Percentiles rank a stretch among this genome's conserved stretches.
Conservation (phyloP, 768 basidiomycete genomes). For the Podaxis sp. region DNA sequence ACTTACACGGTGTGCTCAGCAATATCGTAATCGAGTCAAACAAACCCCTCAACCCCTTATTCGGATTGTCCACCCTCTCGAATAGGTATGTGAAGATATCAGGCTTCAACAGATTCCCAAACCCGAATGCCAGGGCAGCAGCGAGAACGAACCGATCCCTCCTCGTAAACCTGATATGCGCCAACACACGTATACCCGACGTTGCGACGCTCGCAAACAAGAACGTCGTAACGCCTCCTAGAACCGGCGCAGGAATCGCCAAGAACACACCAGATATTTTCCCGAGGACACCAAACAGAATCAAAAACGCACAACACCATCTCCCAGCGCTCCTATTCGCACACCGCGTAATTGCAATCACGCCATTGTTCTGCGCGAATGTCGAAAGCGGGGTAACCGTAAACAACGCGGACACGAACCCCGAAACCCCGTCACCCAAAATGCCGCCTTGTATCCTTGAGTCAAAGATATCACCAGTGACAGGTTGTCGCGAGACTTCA, state of each 20-base stretch:
- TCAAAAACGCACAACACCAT: conserved; percentile 78
- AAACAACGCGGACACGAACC: conserved; percentile 76
- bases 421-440: conserved; percentile 77
- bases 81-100: conserved; percentile 69
- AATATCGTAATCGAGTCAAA: conserved; percentile 80
- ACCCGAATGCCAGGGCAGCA: conserved; percentile 64
- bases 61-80: conserved; percentile 53
- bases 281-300: conserved; percentile 77
- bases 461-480: conserved; percentile 77
- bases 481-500: conserved; percentile 74
- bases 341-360: conserved; percentile 82
- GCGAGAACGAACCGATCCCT: conserved; percentile 70
- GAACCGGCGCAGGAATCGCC: conserved; percentile 78
- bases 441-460: conserved; percentile 82
- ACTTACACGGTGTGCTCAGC: conserved; percentile 77
- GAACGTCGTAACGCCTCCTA: conserved; percentile 87
- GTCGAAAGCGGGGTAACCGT: conserved; percentile 79
- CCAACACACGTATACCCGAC: conserved; percentile 70
- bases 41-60: conserved; percentile 59
- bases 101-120: conserved; percentile 65
- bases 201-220: conserved; percentile 74
- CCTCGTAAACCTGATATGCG: conserved; percentile 56
- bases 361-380: conserved; percentile 83
- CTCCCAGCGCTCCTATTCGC: conserved; percentile 78
- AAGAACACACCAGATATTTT: conserved; percentile 85